These are phyloP conservation scores for Nicotiana noctiflora DNA, from an alignment of 257 asterid genomes.

Conservation along the genomic window DNA sequence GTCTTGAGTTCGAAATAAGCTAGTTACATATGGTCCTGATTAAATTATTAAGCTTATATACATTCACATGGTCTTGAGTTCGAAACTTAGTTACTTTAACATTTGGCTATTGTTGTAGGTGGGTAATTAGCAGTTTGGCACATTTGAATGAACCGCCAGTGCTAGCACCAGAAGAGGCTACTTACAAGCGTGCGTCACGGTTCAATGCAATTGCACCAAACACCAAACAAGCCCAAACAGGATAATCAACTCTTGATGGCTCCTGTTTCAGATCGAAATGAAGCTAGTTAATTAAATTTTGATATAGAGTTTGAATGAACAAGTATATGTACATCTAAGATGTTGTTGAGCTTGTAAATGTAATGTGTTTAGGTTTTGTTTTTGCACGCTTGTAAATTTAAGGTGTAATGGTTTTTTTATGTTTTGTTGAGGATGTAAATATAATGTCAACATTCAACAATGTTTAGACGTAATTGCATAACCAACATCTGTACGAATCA, in stretches of 20 bases:
- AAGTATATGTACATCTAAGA: background rate
- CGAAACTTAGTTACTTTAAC: no score
- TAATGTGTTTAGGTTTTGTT: no score
- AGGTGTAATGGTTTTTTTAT: background rate
- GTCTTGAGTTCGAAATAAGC: no score
- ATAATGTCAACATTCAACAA: no score
- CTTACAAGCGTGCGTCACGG: constrained; percentile 45
- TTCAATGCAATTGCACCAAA: constrained; percentile 25
- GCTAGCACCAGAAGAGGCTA: constrained; percentile 28
- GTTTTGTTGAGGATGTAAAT: background rate
- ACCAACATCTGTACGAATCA: no score
- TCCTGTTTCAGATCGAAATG: background rate
- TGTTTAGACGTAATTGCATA: no score
- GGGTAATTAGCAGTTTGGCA: constrained; percentile 71
- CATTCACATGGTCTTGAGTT: no score
- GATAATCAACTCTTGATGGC: background rate
- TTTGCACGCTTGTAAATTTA: no score
- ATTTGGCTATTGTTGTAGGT: constrained; percentile 59
- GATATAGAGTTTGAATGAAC: background rate
- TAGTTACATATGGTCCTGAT: no score
- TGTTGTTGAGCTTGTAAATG: background rate
- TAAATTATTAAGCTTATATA: background rate
- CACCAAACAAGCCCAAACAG: background rate
- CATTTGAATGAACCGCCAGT: constrained; percentile 89
- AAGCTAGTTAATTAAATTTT: background rate